Percentiles rank a stretch among this genome's conserved stretches.
Evolutionary conservation across 2,329 filamentous ascomycete species (phyloP).

Genomic region (Monosporascus sp.): DNA sequence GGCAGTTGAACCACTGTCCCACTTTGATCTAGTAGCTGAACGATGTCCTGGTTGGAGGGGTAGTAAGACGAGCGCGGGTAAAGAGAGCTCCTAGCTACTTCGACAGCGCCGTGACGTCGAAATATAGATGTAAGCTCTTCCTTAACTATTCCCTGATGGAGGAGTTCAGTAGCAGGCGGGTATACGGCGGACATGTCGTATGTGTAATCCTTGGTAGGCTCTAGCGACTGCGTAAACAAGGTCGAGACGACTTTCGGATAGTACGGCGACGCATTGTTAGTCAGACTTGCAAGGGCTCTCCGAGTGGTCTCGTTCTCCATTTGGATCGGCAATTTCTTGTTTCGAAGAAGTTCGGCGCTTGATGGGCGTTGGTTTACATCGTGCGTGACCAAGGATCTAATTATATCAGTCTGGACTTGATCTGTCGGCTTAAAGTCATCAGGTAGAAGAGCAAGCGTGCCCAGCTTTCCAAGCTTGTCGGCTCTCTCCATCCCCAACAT

Average conservation of each 20-base stretch:
- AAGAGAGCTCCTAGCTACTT: conserved; percentile 66
- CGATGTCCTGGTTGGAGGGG: conserved; percentile 55
- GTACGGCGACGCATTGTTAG: conserved; percentile 78
- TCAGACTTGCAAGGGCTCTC: conserved; percentile 73
- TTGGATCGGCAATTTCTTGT: conserved; percentile 81
- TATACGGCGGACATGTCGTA: conserved; percentile 65
- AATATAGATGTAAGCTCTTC: conserved; percentile 74
- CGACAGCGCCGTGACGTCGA: conserved; percentile 81
- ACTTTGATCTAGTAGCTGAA: conserved; percentile 74
- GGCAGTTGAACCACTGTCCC: conserved; percentile 92
- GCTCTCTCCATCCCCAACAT: conserved; percentile 60
- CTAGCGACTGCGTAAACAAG: conserved; percentile 70
- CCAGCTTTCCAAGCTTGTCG: conserved; percentile 60
- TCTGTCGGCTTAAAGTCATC: conserved; percentile 63
- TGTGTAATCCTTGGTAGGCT: conserved; percentile 73
- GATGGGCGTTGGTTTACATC: conserved; percentile 78
- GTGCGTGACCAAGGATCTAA: conserved; percentile 74
- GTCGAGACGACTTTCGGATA: conserved; percentile 86
- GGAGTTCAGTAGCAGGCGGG: conserved; percentile 52
- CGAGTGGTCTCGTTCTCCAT: conserved; percentile 90
- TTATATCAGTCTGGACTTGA: conserved; percentile 72
- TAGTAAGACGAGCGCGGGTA: conserved; percentile 84
- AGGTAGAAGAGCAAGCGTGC: conserved; percentile 64
- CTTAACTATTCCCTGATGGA: conserved; percentile 70
- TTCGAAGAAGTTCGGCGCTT: conserved; percentile 75